Conservation (phyloP, 208 protist genomes). For the Crithidia acanthocephali region DNA sequence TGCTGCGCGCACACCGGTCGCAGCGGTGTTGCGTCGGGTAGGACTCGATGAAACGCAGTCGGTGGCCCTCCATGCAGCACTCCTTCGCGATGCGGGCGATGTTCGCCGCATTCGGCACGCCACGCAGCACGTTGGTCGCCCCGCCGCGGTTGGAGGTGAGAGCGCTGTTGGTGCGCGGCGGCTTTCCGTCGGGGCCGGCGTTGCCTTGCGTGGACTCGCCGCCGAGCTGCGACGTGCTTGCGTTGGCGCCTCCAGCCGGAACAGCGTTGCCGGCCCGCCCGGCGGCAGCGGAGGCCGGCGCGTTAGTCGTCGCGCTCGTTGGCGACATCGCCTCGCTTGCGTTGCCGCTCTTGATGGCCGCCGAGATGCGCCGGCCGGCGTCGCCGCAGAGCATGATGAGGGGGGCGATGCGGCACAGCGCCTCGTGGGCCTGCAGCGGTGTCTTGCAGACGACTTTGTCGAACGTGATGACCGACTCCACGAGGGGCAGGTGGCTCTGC, state of each 20-base stretch:
- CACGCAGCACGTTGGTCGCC: constrained; percentile 13
- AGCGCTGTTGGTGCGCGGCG: constrained; percentile 2
- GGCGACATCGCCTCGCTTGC: not conserved
- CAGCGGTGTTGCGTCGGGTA: constrained; percentile 31
- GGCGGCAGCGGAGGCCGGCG: not conserved
- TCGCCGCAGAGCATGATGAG: constrained; percentile 60
- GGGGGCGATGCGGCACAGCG: constrained; percentile 53
- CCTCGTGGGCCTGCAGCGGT: constrained; percentile 57
- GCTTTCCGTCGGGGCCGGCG: not conserved
- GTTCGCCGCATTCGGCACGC: constrained; percentile 13
- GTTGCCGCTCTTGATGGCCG: constrained; percentile 19
- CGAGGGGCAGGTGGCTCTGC: constrained; percentile 59
- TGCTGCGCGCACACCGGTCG: constrained; percentile 40
- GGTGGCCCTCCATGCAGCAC: constrained; percentile 69
- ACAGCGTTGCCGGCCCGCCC: no score
- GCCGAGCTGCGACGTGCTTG: not conserved
- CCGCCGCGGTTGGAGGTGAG: constrained; percentile 13
- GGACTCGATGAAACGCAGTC: constrained; percentile 28
- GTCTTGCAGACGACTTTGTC: constrained; percentile 58
- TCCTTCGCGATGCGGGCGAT: constrained; percentile 31
- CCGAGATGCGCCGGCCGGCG: constrained; percentile 24
- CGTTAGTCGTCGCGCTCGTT: constrained; percentile 4
- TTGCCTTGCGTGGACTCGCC: not conserved
- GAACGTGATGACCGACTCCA: constrained; percentile 73
- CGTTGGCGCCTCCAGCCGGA: no score